phyloP scores from a whole-genome alignment of 2,329 filamentous ascomycete species.

The Colletotrichum sp. region DNA sequence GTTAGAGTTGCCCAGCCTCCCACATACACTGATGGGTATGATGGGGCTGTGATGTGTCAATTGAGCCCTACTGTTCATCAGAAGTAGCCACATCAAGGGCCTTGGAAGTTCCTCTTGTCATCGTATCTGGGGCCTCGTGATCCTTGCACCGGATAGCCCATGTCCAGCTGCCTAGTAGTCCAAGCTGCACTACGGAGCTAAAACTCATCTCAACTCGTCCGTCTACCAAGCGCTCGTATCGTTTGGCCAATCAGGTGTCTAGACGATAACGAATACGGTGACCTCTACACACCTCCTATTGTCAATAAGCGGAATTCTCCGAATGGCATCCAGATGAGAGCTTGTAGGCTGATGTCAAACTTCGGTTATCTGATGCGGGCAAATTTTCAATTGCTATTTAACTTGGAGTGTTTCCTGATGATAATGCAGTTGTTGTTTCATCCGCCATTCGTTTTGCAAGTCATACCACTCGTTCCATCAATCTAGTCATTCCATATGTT shows the following conservation, averaged over 20 bases:
- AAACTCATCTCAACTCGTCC: background rate
- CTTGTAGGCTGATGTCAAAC: background rate
- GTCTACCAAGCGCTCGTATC: background rate
- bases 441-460: background rate
- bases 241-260: background rate
- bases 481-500: background rate
- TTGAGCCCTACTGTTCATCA: background rate
- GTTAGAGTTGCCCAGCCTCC: background rate
- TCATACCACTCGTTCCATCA: background rate
- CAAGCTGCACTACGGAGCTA: background rate
- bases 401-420: background rate
- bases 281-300: background rate
- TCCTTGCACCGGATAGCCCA: background rate
- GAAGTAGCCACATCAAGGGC: background rate
- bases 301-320: background rate
- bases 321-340: background rate
- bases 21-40: background rate
- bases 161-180: background rate
- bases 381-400: background rate
- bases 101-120: background rate
- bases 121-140: background rate
- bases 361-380: background rate
- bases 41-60: background rate
- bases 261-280: background rate
- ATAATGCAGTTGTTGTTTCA: background rate